phyloP scores from a whole-genome alignment of 768 basidiomycete species.

The Boletus eberwhitei region DNA sequence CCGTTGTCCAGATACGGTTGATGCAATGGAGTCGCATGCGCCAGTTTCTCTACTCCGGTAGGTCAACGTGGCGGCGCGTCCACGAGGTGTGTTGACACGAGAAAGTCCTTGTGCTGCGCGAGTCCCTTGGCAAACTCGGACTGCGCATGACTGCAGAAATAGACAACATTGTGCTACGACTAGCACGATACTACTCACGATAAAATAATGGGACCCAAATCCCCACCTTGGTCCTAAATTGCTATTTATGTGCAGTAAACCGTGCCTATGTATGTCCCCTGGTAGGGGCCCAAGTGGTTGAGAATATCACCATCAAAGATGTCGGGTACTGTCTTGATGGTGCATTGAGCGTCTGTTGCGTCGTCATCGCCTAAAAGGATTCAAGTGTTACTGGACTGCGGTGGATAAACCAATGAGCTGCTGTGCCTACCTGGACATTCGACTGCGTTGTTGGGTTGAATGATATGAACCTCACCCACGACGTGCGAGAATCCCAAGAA shows the following conservation, averaged over 20 bases:
- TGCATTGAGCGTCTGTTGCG: slow-evolving; percentile 50
- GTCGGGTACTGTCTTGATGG: slow-evolving; percentile 51
- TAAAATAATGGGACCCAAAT: slow-evolving; percentile 2
- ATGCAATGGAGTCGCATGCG: too few relatives aligned
- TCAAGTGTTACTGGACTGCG: not conserved
- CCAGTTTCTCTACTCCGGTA: not conserved
- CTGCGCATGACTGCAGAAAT: not conserved
- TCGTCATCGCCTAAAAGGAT: slow-evolving; percentile 48
- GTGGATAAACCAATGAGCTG: not conserved
- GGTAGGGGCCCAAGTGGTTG: slow-evolving; percentile 56
- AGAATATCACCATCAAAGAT: slow-evolving; percentile 46
- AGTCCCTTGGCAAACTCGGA: not conserved
- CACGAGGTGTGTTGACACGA: not conserved
- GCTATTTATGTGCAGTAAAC: slow-evolving; percentile 33
- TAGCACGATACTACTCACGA: not conserved
- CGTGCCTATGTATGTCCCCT: slow-evolving; percentile 56
- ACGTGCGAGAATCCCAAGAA: slow-evolving; percentile 45
- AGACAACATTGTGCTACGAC: not conserved
- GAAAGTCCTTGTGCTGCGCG: not conserved
- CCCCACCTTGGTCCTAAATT: not conserved
- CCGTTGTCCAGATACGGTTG: not conserved
- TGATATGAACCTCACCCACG: slow-evolving; percentile 42
- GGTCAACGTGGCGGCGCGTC: not conserved
- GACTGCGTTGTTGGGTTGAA: slow-evolving; percentile 34
- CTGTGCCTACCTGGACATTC: slow-evolving; percentile 38